Base-by-base conservation (phyloP, 148 eudicot species). In the Selenicereus undatus region DNA sequence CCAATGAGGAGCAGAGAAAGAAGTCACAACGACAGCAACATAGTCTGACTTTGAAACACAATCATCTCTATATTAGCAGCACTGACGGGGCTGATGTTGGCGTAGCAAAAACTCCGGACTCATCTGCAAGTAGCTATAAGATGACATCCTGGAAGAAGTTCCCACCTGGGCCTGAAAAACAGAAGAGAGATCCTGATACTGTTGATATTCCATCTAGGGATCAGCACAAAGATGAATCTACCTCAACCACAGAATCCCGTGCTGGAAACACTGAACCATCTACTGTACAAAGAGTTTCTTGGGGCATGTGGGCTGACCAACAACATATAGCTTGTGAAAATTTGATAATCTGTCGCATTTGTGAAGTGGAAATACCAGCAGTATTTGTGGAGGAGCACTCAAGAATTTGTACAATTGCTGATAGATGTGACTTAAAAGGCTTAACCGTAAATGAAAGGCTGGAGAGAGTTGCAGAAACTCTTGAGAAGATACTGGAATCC, bases 81-180 rank as follows among this genome's bases (percentile, higher is more conserved):
- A 69, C 79, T 82, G 93, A 84, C 50, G 85, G 78, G 54, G 87
- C 75, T 64, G 98, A 95, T 86, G 92, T 89, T 82, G 90, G 85
- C 83, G 88, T 92, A 45, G 95, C 93, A 26, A 94, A 85, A 83
- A 91, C 94, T 87, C 85, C 76, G 66, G 91, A 91, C 87, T 94
- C 97, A 64, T 85, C 93, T 79, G 60, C 92, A 66, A 86, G 95
- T 74, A 89, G 92, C 82, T 88, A 79, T 84, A 94, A 82, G 83
- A 94, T 97, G 98, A 90, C 99, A 35, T 97, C 99, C 22, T 97
- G 97, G 95, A 97, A 92, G 84, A 97, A 91, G 78, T 91, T 97
- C 81, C 99, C 99, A 26, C 89, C 90, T 83, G 83, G 90, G 79
- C 90, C 93, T 78, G 92, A 82, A 68, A 92, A 90, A 71, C 88